Evolutionary conservation across 192 early-diverging fungal species (phyloP), one percentile per base, ranked within the genome.

Genomic region (Phlyctochytrium bullatum): DNA sequence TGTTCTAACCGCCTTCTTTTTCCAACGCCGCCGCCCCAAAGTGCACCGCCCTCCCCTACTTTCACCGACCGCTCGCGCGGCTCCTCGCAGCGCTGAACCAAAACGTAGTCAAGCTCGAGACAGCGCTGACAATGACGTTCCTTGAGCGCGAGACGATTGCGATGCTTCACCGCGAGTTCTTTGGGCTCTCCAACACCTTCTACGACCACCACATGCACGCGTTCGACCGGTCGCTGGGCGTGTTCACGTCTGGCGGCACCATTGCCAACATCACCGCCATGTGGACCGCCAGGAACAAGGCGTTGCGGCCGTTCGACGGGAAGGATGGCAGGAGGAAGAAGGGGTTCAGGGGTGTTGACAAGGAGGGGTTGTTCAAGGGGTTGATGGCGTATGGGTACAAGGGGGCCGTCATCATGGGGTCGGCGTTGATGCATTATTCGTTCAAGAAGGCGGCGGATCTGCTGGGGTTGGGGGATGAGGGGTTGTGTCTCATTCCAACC

Each of bases 381-480:
- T 56, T 86, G 61, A 61, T 47, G 31, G 61, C 74, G 29, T 79
- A 84, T 62, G 79, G 79, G 17, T 84, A 84, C 65, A 71, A 61
- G 24, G 75, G 81, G 2, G 82, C 80, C 2, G 81, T 77, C 10
- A 82, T 86, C 36, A 52, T 86, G 27, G 80, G 78, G 25, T 73
- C 69, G 34, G 25, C 57, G 24, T 67, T 86, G 66, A 74, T 82
- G 73, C 84, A 84, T 66, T 86, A 84, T 67, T 86, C 84, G 16
- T 78, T 86, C 71, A 84, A 84, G 60, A 86, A 86, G 64, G 84
- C 82, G 0, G 80, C 78, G 28, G 84, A 84, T 80, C 66, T 86
- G 67, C 66, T 86, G 20, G 84, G 84, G 16, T 58, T 86, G 2
- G 84, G 84, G 3, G 81, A 83, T 50, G 64, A 79, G 31, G 80